Conservation (phyloP, 495 filamentous ascomycete genomes). For the Cladorrhinum samala region DNA sequence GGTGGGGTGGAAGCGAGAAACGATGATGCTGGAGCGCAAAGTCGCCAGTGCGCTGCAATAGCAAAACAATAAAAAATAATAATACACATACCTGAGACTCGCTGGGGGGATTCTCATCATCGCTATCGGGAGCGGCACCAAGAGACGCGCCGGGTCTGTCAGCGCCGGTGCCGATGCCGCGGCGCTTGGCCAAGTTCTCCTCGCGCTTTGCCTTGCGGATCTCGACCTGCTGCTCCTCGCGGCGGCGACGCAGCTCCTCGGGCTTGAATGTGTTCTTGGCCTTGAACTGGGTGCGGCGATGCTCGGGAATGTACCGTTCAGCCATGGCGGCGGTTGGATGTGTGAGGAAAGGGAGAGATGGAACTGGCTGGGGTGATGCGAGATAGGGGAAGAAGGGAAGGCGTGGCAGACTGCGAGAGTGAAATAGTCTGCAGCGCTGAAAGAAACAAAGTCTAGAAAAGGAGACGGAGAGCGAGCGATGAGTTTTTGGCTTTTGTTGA, state of each 20-base stretch:
- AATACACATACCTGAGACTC: slow-evolving; percentile 85
- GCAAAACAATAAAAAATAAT: neutral
- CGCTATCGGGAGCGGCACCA: slow-evolving; percentile 86
- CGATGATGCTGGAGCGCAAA: slow-evolving; percentile 10
- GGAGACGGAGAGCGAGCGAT: no score
- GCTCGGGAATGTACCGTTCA: slow-evolving; percentile 98
- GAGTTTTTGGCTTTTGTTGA: neutral
- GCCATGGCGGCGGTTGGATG: slow-evolving; percentile 60
- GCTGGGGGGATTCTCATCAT: slow-evolving; percentile 89
- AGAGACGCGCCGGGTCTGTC: slow-evolving; percentile 81
- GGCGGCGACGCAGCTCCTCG: slow-evolving; percentile 95
- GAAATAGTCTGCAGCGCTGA: no score
- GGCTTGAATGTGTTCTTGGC: slow-evolving; percentile 97
- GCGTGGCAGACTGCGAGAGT: neutral
- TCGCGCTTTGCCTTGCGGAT: slow-evolving; percentile 97
- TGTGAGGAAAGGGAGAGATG: slow-evolving; percentile 10
- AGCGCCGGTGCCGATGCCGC: slow-evolving; percentile 75
- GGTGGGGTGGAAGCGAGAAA: slow-evolving; percentile 15
- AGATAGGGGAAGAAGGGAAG: slow-evolving; percentile 23
- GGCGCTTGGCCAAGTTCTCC: slow-evolving; percentile 95
- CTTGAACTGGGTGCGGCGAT: slow-evolving; percentile 98
- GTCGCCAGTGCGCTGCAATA: neutral
- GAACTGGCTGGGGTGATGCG: slow-evolving; percentile 26
- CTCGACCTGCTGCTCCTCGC: slow-evolving; percentile 98
- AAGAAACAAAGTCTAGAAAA: no score